phyloP scores from a whole-genome alignment of 495 filamentous ascomycete genomes.

The Halenospora varia region DNA sequence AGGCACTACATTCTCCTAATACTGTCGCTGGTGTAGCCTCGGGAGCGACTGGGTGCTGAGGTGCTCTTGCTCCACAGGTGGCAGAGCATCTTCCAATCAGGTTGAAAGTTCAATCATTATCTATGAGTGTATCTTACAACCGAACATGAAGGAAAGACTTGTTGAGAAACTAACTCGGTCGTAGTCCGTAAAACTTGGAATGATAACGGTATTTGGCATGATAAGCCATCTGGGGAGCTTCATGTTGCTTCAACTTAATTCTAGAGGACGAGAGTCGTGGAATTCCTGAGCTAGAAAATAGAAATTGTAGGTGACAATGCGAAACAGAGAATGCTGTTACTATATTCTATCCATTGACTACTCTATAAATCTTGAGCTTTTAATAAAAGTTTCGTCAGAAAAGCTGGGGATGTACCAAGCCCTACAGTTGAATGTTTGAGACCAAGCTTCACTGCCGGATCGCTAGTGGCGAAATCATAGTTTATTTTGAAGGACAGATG shows the following conservation, averaged over 20 bases:
- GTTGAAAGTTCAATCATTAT: neutral
- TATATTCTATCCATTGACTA: no score
- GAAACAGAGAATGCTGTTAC: no score
- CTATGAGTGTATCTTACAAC: neutral
- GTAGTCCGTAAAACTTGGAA: neutral
- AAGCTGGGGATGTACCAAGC: no score
- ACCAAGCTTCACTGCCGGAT: no score
- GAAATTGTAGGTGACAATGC: no score
- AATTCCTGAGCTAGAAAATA: no score
- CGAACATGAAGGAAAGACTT: neutral
- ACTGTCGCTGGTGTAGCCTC: neutral
- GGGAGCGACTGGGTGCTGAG: neutral
- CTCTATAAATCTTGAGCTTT: no score
- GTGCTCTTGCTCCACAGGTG: neutral
- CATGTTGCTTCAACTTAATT: neutral
- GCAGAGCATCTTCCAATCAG: neutral
- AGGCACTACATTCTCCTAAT: neutral
- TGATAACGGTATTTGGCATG: neutral
- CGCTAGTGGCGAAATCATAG: no score
- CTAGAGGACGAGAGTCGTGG: neutral
- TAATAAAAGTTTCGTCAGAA: no score
- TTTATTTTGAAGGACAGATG: no score
- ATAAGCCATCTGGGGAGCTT: neutral
- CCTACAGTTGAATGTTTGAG: no score
- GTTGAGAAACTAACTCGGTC: neutral